These are phyloP conservation scores for Trichoderma cornu-damae DNA, from an alignment of 2,329 filamentous ascomycete genomes.

Conservation along the genomic window DNA sequence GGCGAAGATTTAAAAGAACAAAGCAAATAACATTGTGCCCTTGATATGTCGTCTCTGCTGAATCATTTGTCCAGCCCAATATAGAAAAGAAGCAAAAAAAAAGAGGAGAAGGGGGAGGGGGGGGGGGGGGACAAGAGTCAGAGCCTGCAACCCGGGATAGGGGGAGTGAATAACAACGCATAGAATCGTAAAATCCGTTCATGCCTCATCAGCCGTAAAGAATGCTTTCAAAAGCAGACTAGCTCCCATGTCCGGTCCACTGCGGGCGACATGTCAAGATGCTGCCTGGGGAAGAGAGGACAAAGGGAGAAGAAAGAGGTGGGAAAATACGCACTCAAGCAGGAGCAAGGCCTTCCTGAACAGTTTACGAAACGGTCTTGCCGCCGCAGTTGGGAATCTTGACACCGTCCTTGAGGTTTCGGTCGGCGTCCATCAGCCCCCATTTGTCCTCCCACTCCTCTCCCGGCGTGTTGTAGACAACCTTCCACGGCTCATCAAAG, in stretches of 20 bases:
- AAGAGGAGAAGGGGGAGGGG: not conserved
- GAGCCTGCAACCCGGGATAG: not conserved
- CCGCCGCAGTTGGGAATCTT: conserved; percentile 84
- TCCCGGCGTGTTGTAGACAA: conserved; percentile 59
- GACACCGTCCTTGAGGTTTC: conserved; percentile 77
- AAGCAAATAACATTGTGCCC: not conserved
- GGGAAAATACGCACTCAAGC: no score
- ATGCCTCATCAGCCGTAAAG: conserved; percentile 6
- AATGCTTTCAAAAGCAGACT: not conserved
- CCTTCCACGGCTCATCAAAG: conserved; percentile 96
- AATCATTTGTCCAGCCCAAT: not conserved
- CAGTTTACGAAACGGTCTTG: conserved; percentile 49
- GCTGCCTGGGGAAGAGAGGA: no score
- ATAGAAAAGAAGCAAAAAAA: not conserved
- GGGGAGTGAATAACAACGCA: not conserved
- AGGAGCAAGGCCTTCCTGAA: no score
- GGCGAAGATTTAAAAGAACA: not conserved
- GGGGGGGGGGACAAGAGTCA: not conserved
- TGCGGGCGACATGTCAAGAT: not conserved
- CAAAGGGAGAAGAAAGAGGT: no score
- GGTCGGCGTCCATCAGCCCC: conserved; percentile 81
- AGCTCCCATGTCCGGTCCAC: not conserved
- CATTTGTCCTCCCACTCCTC: conserved; percentile 93
- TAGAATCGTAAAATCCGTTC: not conserved
- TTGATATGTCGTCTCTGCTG: not conserved